Evolutionary conservation across 495 filamentous ascomycete species (phyloP), one percentile per base, ranked within the genome.

Genomic region (Talaromyces wortmannii): DNA sequence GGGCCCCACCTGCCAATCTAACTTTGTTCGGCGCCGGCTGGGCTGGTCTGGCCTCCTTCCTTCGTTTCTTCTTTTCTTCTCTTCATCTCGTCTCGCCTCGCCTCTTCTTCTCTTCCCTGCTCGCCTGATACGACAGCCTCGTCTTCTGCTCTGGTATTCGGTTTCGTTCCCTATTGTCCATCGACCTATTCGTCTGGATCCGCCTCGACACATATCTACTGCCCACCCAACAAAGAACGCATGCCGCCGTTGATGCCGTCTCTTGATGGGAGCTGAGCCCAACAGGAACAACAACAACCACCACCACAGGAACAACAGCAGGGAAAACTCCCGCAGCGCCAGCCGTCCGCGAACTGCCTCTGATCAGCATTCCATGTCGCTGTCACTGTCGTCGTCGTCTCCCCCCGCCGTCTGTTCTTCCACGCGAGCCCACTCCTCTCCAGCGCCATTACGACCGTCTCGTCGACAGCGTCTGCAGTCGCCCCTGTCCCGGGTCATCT

Each of bases 121-220:
- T 63, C 63, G 56, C 63, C 67, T 64, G 50, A 59, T 48, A 53
- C 59, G 61, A 11, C 61, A 56, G 50, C 61, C 45, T 56, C 60
- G 58, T 56, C 23, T 23, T 23, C 23, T 23, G 4, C 23, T 4
- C 23, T 23, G 23, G 23, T 23, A 4, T 4, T 23, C 23, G 23
- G 23, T 4, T 23, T 23, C 4, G 2, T 1, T 23, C 4, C 23
- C 4, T 23, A 23, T 23, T 23, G 23, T 23, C 23, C 23, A 23
- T 23, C 23, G 23, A 23, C 23, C 23, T 4, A 4, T 23, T 4
- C 23, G 4, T 23, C 1, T 1, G 4, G 23, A 23, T 23, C 23
- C 23, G 23, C 23, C 23, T 23, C 23, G 23, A 23, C 23, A 23
- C 23, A 23, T 23, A 23, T 23, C 23, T 23, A 23, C 23, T 1